A percentile compares a stretch with the other conserved stretches of the same genome.
These are phyloP conservation scores for Bromus sterilis DNA, from an alignment of 176 grass and related monocot species.

Conservation along the genomic window DNA sequence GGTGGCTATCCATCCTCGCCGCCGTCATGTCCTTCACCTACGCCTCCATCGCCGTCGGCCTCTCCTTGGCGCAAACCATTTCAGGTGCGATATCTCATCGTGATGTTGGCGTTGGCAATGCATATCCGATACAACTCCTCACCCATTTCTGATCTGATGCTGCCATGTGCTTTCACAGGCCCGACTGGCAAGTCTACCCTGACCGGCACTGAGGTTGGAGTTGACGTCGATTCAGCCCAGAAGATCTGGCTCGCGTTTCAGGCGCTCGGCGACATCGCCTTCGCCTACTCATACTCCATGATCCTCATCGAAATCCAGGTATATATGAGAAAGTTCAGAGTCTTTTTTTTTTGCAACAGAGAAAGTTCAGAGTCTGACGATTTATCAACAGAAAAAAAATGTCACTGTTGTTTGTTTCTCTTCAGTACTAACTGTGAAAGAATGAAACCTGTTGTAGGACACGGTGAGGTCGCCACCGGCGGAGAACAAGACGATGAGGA, in stretches of 20 bases:
- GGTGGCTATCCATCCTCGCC: slow-evolving; percentile 67
- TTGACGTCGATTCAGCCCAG: slow-evolving; percentile 50
- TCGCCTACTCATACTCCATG: slow-evolving; percentile 90
- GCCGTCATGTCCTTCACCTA: slow-evolving; percentile 86
- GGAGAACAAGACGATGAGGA: slow-evolving; percentile 90
- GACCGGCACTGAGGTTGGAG: slow-evolving; percentile 68
- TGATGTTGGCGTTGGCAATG: too few species aligned
- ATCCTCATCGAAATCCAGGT: slow-evolving; percentile 96
- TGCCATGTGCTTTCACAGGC: slow-evolving; percentile 26
- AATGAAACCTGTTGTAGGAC: slow-evolving; percentile 35
- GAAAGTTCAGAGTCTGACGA: not conserved
- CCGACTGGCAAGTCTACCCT: slow-evolving; percentile 40
- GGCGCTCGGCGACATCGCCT: slow-evolving; percentile 83
- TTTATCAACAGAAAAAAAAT: not conserved
- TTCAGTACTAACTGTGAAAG: not conserved
- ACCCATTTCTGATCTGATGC: not conserved
- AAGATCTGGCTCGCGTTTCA: slow-evolving; percentile 80
- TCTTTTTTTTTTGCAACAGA: too few species aligned
- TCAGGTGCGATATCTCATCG: slow-evolving; percentile 46
- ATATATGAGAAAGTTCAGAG: not conserved
- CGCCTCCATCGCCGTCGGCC: slow-evolving; percentile 64
- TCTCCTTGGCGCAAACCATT: slow-evolving; percentile 43
- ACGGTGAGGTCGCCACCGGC: slow-evolving; percentile 69
- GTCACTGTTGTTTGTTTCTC: not conserved
- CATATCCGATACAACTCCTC: too few species aligned